Evolutionary conservation across 257 asterid genomes (phyloP), one percentile per base, ranked within the genome.

Genomic region (Scutellaria baicalensis): DNA sequence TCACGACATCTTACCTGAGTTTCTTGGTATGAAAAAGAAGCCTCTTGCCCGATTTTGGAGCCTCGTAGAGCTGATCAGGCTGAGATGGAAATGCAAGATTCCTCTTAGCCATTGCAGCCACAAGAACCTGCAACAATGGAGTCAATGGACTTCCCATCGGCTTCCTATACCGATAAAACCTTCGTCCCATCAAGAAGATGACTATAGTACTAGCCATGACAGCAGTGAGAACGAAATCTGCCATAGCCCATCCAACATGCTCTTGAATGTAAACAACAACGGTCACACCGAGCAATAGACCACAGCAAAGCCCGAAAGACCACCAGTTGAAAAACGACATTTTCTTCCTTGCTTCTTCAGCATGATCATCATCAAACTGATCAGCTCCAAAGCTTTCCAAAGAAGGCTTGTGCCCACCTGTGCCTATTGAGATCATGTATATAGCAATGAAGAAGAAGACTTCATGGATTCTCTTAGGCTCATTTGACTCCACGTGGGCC

Each of bases 301-400:
- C 97, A 50, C 81, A 65, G 48, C 96, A 89, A 0, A 91, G 86
- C 33, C 86, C 95, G 54, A 78, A 82, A 43, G 77, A 78, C 97
- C 97, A 91, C 97, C 97, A 91, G 38, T 91, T 91, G 84, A 91
- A 91, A 57, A 84, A 91, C 0, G 96, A 92, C 89, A 84, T 85
- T 36, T 91, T 91, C 70, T 89, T 63, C 47, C 60, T 78, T 48
- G 84, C 71, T 62, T 91, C 97, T 8, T 44, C 63, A 0, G 85
- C 82, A 58, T 91, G 89, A 21, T 85, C 88, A 20, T 89, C 97
- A 39, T 91, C 97, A 17, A 89, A 91, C 63, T 91, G 97, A 61
- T 91, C 93, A 1, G 95, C 97, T 10, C 97, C 97, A 52, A 91
- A 91, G 84, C 96, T 87, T 81, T 91, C 93, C 12, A 91, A 65